Conservation (phyloP, 106 monocot genomes). For the Acanthochlamys bracteata region DNA sequence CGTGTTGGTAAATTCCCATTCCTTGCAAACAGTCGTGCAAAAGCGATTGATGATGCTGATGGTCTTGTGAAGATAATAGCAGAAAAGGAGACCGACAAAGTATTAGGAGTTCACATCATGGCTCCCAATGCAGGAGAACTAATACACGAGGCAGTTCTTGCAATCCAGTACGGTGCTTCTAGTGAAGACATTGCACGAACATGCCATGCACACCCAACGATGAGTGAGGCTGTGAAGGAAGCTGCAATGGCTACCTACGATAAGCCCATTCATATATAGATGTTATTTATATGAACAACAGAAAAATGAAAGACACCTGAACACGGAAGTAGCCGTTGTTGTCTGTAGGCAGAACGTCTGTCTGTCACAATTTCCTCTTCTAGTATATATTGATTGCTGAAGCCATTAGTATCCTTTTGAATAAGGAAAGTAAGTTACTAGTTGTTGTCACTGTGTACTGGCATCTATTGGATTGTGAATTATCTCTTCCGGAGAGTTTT, state of each 20-base stretch:
- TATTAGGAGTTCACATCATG: conserved; percentile 93
- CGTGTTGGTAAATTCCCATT: conserved; percentile 89
- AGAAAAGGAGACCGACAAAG: conserved; percentile 83
- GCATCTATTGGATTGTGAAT: too few relatives aligned
- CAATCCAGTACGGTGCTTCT: conserved; percentile 84
- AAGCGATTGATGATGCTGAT: conserved; percentile 95
- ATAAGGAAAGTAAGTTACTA: too few relatives aligned
- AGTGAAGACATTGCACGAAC: conserved; percentile 96
- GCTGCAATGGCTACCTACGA: conserved; percentile 90
- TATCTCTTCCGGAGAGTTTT: too few relatives aligned
- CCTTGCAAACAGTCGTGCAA: conserved; percentile 88
- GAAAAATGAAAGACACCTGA: too few relatives aligned
- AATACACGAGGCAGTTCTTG: conserved; percentile 84
- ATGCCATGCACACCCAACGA: conserved; percentile 91
- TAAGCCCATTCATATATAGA: conserved; percentile 86
- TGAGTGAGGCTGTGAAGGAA: conserved; percentile 98
- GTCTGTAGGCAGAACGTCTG: too few relatives aligned
- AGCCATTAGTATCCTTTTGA: too few relatives aligned
- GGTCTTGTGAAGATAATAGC: conserved; percentile 85
- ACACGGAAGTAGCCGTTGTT: too few relatives aligned
- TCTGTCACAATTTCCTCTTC: too few relatives aligned
- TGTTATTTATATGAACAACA: not conserved
- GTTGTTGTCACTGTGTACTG: too few relatives aligned
- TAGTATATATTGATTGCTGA: too few relatives aligned
- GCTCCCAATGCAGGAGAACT: conserved; percentile 84